These are phyloP conservation scores for Mortierella claussenii DNA, from an alignment of 192 early-diverging fungal genomes.

Conservation along the genomic window DNA sequence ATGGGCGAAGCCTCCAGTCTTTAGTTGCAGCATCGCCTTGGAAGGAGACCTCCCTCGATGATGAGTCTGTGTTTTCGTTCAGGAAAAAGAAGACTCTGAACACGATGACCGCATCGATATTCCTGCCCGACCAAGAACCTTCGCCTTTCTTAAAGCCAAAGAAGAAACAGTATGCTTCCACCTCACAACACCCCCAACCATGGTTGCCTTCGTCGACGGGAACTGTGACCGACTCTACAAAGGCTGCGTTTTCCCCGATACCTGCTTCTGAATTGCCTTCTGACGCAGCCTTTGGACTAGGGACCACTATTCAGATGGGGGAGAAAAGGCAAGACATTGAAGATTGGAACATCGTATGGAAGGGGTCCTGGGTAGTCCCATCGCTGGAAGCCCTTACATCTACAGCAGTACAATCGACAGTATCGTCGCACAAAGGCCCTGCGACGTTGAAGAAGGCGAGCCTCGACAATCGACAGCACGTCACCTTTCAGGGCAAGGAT, in stretches of 20 bases:
- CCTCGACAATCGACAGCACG: conserved; percentile 11
- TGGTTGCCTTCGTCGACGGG: too few relatives aligned
- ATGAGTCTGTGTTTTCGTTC: conserved; percentile 18
- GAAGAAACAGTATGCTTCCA: background rate
- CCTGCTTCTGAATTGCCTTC: background rate
- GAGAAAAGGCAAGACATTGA: background rate
- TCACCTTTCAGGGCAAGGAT: conserved; percentile 17
- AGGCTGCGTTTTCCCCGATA: background rate
- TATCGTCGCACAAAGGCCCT: background rate
- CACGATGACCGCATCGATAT: background rate
- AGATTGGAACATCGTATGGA: conserved; percentile 31
- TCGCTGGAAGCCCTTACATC: conserved; percentile 13
- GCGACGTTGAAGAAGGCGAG: conserved; percentile 14
- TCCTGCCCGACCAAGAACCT: too few relatives aligned
- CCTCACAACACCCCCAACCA: background rate
- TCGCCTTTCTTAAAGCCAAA: background rate
- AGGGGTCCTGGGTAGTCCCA: conserved; percentile 39
- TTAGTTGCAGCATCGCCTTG: too few relatives aligned
- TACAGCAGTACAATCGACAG: background rate
- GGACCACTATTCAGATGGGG: background rate
- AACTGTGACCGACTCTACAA: background rate
- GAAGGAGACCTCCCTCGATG: conserved; percentile 12
- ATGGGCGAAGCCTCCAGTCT: too few relatives aligned
- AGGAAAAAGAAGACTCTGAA: conserved; percentile 6
- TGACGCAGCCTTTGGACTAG: background rate